Conservation (phyloP, 805 yeast species). For the Candida arabinofermentans region DNA sequence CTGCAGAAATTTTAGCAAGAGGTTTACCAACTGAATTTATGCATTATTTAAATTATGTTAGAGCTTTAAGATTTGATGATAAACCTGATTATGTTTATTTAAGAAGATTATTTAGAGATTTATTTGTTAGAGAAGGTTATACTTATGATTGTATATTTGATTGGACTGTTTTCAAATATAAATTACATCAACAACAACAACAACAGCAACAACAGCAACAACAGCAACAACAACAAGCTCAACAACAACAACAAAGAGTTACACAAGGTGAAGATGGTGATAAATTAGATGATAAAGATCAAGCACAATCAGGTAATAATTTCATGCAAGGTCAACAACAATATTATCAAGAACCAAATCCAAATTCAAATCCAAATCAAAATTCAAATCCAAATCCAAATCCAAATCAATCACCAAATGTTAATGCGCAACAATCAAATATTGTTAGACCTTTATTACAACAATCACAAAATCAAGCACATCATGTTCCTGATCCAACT, state of each 20-base stretch:
- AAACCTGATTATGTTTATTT: constrained; percentile 91
- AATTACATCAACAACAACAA: constrained; percentile 49
- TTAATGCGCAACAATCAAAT: too few species aligned
- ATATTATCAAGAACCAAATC: constrained; percentile 9
- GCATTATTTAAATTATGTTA: constrained; percentile 82
- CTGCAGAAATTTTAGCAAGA: constrained; percentile 79
- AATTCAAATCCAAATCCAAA: constrained; percentile 9
- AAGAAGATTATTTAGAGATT: constrained; percentile 84
- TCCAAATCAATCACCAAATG: constrained; percentile 8
- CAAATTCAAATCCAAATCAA: not conserved
- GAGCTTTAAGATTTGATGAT: constrained; percentile 90
- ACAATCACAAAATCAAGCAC: constrained; percentile 28
- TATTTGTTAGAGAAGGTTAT: constrained; percentile 83
- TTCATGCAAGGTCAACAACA: constrained; percentile 7
- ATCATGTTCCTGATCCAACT: constrained; percentile 29
- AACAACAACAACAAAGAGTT: constrained; percentile 17
- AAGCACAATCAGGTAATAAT: constrained; percentile 2
- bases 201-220: constrained; percentile 31
- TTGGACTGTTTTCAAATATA: constrained; percentile 89
- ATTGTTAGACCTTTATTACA: constrained; percentile 28
- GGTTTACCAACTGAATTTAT: constrained; percentile 91
- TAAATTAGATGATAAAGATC: constrained; percentile 15
- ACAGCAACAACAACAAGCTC: constrained; percentile 22
- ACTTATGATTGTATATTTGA: constrained; percentile 93
- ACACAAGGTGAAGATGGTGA: constrained; percentile 14